Percentiles rank a stretch among this genome's conserved stretches.
Evolutionary conservation across 148 eudicot genomes (phyloP).

Genomic region (Rhododendron kiyosumense): DNA sequence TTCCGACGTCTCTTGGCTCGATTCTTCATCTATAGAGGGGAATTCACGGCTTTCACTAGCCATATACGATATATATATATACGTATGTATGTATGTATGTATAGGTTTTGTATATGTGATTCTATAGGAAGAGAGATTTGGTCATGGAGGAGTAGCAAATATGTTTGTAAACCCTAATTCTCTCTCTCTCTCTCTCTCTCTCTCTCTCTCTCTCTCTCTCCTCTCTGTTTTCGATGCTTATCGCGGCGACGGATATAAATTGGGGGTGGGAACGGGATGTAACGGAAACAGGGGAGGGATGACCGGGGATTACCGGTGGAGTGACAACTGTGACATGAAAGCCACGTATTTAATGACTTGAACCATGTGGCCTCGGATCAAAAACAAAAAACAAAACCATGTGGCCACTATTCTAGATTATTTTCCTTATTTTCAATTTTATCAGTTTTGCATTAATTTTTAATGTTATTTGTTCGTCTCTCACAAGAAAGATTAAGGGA

Average conservation of each 20-base stretch:
- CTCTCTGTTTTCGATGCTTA: not conserved
- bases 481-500: too few species aligned
- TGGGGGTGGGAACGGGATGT: not conserved
- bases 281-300: constrained; percentile 9
- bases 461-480: not conserved
- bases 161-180: not conserved
- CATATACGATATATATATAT: not conserved
- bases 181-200: constrained; percentile 13
- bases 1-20: constrained; percentile 13
- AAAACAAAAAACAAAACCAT: too few species aligned
- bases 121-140: not conserved
- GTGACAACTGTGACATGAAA: not conserved
- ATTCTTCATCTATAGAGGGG: constrained; percentile 1
- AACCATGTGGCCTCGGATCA: not conserved
- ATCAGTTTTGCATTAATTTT: too few species aligned
- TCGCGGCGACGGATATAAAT: not conserved
- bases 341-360: not conserved
- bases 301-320: constrained; percentile 3
- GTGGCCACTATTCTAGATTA: not conserved
- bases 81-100: not conserved
- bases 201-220: constrained; percentile 9
- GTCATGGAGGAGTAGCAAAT: constrained; percentile 25
- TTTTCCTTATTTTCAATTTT: not conserved
- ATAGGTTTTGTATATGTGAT: not conserved
- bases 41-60: constrained; percentile 2